phyloP scores from a whole-genome alignment of 352 stramenopile species.

The Globisporangium middletonii region DNA sequence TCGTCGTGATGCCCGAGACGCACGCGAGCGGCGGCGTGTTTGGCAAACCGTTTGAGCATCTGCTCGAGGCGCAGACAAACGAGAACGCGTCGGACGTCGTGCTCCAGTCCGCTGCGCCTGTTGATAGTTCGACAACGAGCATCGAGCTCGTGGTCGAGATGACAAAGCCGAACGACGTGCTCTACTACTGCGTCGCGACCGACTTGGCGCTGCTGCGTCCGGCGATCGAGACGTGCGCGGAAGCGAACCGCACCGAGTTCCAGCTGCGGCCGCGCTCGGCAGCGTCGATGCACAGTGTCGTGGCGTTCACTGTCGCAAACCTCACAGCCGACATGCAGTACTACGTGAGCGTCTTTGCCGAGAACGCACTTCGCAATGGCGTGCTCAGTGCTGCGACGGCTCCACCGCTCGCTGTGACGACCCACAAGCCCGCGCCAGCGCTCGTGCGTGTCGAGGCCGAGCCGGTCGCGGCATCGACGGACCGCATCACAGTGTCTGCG shows the following conservation, averaged over 20 bases:
- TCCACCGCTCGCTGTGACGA: conserved; percentile 20
- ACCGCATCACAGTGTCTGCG: conserved; percentile 22
- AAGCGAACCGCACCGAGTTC: conserved; percentile 27
- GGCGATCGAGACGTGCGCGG: conserved; percentile 6
- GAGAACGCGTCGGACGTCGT: conserved; percentile 54
- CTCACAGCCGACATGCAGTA: conserved; percentile 50
- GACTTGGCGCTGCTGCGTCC: background rate
- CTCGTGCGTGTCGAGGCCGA: conserved; percentile 16
- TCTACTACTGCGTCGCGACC: conserved; percentile 34
- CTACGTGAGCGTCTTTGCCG: conserved; percentile 38
- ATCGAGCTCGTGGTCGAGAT: conserved; percentile 43
- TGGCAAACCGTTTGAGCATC: conserved; percentile 26
- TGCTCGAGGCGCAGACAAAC: conserved; percentile 55
- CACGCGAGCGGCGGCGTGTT: conserved; percentile 57
- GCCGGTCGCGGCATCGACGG: conserved; percentile 27
- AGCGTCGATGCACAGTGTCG: conserved; percentile 8
- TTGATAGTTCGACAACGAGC: conserved; percentile 28
- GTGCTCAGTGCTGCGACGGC: conserved; percentile 36
- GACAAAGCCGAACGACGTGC: conserved; percentile 48
- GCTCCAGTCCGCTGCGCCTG: conserved; percentile 21
- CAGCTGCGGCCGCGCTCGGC: conserved; percentile 14
- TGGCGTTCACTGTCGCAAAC: conserved; percentile 42
- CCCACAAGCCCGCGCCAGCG: conserved; percentile 32
- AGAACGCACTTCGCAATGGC: conserved; percentile 45
- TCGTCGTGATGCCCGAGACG: conserved; percentile 64